Evolutionary conservation across 331 rosid species (phyloP).

Genomic region (Acacia pycnantha): DNA sequence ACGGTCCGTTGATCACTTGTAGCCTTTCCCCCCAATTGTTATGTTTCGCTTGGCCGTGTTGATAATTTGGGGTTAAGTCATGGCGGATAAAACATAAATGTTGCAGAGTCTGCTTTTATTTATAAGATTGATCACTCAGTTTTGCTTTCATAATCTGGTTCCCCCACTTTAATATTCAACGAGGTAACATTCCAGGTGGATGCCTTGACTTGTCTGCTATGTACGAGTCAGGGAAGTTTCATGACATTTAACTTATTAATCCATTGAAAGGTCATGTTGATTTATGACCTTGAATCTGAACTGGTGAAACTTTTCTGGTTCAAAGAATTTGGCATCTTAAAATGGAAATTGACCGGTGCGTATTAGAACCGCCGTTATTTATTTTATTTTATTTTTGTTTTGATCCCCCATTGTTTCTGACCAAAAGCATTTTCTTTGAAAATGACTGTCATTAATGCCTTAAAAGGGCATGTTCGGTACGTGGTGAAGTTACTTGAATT

Average conservation of each 20-base stretch:
- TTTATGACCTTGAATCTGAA: not conserved
- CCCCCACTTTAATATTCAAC: not conserved
- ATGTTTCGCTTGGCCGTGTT: conserved; percentile 15
- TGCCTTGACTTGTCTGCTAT: not conserved
- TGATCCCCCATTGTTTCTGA: not conserved
- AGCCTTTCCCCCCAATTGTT: conserved; percentile 21
- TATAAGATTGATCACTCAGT: conserved; percentile 38
- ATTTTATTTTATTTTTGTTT: too few species aligned
- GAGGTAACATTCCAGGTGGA: not conserved
- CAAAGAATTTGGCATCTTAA: not conserved
- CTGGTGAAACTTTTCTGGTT: not conserved
- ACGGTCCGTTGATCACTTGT: conserved; percentile 37
- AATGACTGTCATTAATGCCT: not conserved
- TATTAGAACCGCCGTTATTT: not conserved
- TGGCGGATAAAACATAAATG: conserved; percentile 42
- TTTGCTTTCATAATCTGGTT: conserved; percentile 26
- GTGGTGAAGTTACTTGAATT: not conserved
- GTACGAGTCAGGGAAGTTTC: not conserved
- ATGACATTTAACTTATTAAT: not conserved
- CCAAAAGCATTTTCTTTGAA: not conserved
- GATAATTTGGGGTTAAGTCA: conserved; percentile 32
- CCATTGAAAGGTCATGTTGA: not conserved
- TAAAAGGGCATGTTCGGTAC: not conserved
- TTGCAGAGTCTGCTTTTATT: conserved; percentile 35
- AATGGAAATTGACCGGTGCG: not conserved